Conservation (phyloP, 148 eudicot genomes). For the Cornus suecica region DNA sequence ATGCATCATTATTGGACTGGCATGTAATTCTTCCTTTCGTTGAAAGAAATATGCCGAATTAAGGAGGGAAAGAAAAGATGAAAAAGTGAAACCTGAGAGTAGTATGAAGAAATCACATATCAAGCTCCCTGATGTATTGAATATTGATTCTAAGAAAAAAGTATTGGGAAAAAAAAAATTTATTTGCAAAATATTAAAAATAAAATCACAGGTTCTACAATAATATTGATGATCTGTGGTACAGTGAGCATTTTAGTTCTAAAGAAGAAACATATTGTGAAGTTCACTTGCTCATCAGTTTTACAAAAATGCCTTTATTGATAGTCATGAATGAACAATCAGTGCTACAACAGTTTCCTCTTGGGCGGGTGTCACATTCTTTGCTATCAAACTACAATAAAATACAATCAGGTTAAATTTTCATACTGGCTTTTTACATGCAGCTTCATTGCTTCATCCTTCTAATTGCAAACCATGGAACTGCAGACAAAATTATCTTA, state of each 20-base stretch:
- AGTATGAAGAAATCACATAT: background rate
- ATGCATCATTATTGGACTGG: no score
- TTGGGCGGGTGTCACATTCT: background rate
- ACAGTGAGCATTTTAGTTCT: no score
- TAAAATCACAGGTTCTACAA: no score
- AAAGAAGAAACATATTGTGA: no score
- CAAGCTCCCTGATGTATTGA: background rate
- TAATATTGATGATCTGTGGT: no score
- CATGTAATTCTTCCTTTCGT: no score
- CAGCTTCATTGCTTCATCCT: background rate
- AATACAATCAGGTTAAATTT: background rate
- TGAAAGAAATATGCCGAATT: no score
- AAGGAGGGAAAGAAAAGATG: no score
- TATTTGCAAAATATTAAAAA: no score
- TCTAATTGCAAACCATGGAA: background rate
- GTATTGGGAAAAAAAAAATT: no score
- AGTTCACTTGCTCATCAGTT: no score
- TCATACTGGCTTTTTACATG: background rate
- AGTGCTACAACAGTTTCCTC: background rate
- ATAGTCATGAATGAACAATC: background rate
- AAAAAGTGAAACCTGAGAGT: background rate
- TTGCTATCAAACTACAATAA: background rate
- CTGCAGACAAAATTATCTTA: background rate
- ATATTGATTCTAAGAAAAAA: no score
- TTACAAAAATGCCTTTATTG: background rate